Evolutionary conservation across 2,329 filamentous ascomycete genomes (phyloP), one percentile per base, ranked within the genome.

Genomic region (Onygena corvina): DNA sequence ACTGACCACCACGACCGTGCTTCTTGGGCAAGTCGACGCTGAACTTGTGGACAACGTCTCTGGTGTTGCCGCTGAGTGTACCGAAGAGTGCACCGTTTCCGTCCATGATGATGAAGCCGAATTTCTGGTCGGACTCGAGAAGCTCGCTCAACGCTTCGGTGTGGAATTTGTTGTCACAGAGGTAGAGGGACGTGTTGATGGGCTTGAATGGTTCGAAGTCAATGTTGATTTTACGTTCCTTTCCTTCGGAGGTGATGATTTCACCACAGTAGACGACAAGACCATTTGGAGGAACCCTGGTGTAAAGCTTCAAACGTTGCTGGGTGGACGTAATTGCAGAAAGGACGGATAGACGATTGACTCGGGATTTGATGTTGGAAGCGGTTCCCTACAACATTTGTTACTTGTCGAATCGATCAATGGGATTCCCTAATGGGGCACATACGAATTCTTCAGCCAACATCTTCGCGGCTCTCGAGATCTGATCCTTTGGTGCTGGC

Each of bases 151-250:
- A 75, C 14, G 92, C 90, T 71, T 98, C 92, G 51, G 92, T 98
- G 67, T 98, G 92, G 71, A 98, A 98, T 67, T 98, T 98, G 77
- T 98, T 98, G 80, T 98, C 92, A 74, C 92, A 98, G 53, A 98
- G 86, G 69, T 98, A 98, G 42, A 98, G 79, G 38, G 93, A 98
- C 30, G 92, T 98, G 72, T 98, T 98, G 80, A 98, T 98, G 53
- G 92, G 92, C 77, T 98, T 98, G 79, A 98, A 98, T 27, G 92
- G 92, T 72, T 98, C 92, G 68, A 98, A 98, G 67, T 98, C 93
- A 67, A 98, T 98, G 72, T 98, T 98, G 75, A 98, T 93, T 77
- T 95, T 98, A 65, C 92, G 80, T 74, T 98, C 92, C 72, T 98
- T 98, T 71, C 92, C 92, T 75, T 98, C 92, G 25, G 83, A 83